phyloP scores from a whole-genome alignment of 164 flowering plant species.

The Piper betle region DNA sequence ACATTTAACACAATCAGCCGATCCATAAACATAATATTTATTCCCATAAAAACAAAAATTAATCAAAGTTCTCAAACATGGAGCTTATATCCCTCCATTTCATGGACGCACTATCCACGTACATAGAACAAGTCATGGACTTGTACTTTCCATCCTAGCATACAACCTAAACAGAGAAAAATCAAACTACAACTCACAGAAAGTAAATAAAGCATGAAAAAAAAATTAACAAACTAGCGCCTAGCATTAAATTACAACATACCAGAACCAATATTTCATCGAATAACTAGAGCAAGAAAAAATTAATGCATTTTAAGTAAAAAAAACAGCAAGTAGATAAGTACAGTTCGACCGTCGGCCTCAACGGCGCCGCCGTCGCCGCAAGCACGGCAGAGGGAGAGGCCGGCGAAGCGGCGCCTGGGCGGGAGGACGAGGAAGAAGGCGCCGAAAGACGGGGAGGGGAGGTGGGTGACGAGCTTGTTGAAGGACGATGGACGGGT shows the following conservation, averaged over 20 bases:
- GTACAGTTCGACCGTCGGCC: neutral
- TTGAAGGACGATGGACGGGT: neutral
- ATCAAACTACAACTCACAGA: neutral
- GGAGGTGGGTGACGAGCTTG: neutral
- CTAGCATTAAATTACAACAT: too few relatives aligned
- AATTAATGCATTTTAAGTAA: too few relatives aligned
- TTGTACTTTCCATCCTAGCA: neutral
- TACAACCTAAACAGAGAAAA: neutral
- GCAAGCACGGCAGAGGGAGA: constrained; percentile 1
- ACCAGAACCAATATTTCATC: too few relatives aligned
- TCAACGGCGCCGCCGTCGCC: constrained; percentile 1
- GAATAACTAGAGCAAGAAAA: too few relatives aligned
- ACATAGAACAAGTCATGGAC: neutral
- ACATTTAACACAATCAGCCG: too few relatives aligned
- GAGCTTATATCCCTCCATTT: too few relatives aligned
- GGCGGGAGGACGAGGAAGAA: neutral
- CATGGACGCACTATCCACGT: too few relatives aligned
- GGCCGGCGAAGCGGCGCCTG: neutral
- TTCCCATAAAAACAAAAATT: too few relatives aligned
- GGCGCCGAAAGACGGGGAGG: neutral
- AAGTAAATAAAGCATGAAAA: too few relatives aligned
- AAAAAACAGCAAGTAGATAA: neutral
- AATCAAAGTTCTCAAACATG: too few relatives aligned
- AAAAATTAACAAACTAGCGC: too few relatives aligned
- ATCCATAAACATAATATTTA: too few relatives aligned